These are phyloP conservation scores for Eimeria acervulina DNA, from an alignment of 169 alveolate genomes.

Conservation along the genomic window DNA sequence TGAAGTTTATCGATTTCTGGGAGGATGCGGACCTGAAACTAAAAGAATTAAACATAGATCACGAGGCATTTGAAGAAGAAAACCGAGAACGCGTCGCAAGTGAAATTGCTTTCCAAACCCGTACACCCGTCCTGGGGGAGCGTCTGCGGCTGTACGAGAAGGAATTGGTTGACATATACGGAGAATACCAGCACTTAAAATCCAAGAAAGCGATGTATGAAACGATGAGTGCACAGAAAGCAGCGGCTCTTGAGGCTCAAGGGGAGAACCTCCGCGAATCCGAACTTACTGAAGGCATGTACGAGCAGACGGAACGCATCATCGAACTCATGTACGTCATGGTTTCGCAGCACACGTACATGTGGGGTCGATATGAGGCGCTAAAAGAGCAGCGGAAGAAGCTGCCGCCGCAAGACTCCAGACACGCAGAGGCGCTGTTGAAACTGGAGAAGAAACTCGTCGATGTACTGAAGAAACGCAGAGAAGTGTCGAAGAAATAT, in stretches of 20 bases:
- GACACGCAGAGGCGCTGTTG: constrained; percentile 36
- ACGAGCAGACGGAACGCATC: constrained; percentile 24
- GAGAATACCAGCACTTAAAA: not conserved
- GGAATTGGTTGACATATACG: constrained; percentile 28
- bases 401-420: not conserved
- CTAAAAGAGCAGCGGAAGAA: not conserved
- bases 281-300: constrained; percentile 34
- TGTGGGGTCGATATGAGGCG: constrained; percentile 38
- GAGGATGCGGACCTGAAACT: constrained; percentile 55
- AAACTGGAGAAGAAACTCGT: constrained; percentile 49
- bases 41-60: constrained; percentile 29
- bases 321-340: constrained; percentile 31
- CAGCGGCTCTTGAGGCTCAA: constrained; percentile 13
- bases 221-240: constrained; percentile 48
- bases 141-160: constrained; percentile 28
- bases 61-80: constrained; percentile 66
- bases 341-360: not conserved
- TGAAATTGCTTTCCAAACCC: constrained; percentile 49
- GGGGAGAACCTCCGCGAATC: constrained; percentile 47
- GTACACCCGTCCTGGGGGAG: constrained; percentile 57
- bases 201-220: constrained; percentile 64
- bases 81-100: constrained; percentile 54
- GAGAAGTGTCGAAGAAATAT: not conserved
- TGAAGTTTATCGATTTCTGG: constrained; percentile 41
- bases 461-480: not conserved